A percentile compares a stretch with the other conserved stretches of the same genome.
phyloP scores from a whole-genome alignment of 805 yeast species.

The Candida insectorum region DNA sequence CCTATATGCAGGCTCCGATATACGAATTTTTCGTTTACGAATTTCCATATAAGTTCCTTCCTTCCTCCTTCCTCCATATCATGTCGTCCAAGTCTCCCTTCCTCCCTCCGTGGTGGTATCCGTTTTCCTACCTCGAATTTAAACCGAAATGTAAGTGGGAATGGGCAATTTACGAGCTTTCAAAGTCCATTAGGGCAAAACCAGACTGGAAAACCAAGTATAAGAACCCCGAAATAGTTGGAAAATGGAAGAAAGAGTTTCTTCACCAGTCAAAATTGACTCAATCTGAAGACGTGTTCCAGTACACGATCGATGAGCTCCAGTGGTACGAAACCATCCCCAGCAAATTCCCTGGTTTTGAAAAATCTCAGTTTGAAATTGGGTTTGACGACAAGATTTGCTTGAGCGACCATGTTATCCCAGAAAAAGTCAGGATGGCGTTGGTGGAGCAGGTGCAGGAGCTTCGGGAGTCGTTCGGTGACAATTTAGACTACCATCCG shows the following conservation, averaged over 20 bases:
- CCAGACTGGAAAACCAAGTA: constrained; percentile 18
- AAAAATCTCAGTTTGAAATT: constrained; percentile 12
- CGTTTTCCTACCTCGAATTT: no score
- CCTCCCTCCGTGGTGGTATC: no score
- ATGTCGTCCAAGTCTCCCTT: no score
- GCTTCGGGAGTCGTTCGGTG: constrained; percentile 13
- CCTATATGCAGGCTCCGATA: no score
- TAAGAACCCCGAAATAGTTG: constrained; percentile 11
- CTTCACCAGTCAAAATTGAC: constrained; percentile 11
- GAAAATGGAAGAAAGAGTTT: constrained; percentile 20
- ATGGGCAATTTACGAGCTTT: constrained; percentile 8
- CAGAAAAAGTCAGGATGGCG: constrained; percentile 4
- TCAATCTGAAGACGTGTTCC: constrained; percentile 15
- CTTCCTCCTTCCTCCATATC: no score
- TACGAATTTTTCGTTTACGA: no score
- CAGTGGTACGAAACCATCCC: constrained; percentile 22
- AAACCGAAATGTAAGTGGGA: background rate
- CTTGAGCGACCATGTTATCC: constrained; percentile 17
- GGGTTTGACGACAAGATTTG: constrained; percentile 19
- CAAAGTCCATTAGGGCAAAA: constrained; percentile 15
- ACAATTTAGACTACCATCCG: constrained; percentile 35
- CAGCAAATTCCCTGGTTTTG: constrained; percentile 6
- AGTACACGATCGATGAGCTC: constrained; percentile 26
- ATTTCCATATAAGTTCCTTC: no score
- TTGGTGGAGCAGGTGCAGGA: constrained; percentile 13